Evolutionary conservation across 2,329 filamentous ascomycete species (phyloP), one percentile per base, ranked within the genome.

Genomic region (Nemania diffusa): DNA sequence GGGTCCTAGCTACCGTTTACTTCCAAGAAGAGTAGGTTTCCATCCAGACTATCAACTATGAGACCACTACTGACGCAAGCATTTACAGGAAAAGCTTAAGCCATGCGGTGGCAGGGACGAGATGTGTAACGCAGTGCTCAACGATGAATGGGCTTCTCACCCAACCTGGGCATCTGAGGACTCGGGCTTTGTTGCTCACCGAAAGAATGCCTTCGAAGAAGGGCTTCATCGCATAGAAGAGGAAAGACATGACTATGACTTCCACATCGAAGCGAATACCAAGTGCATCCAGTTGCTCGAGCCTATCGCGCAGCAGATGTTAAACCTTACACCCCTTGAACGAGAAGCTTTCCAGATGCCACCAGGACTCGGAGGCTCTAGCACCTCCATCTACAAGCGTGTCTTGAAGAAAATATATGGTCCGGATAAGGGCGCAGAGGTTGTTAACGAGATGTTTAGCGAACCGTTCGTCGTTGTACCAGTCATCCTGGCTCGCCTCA

Each of bases 91-190:
- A 78, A 91, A 94, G 11, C 89, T 96, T 67, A 97, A 97, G 82
- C 89, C 91, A 0, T 99, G 96, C 82, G 96, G 93, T 76, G 96
- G 96, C 11, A 92, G 96, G 52, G 96, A 99, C 76, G 94, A 97
- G 78, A 90, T 99, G 73, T 99, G 96, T 81, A 91, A 93, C 72
- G 91, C 91, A 26, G 95, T 99, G 0, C 84, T 99, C 62, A 99
- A 99, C 72, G 96, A 99, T 73, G 93, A 97, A 73, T 99, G 96
- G 96, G 96, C 96, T 1, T 98, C 95, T 27, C 96, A 99, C 81
- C 96, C 96, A 3, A 99, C 96, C 0, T 99, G 96, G 96, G 96
- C 95, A 1, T 98, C 95, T 0, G 96, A 99, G 79, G 96, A 99
- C 77, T 97, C 93, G 51, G 96, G 96, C 0, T 99, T 99, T 74